These are phyloP conservation scores for Drosera capensis DNA, from an alignment of 148 eudicot genomes.

Conservation along the genomic window DNA sequence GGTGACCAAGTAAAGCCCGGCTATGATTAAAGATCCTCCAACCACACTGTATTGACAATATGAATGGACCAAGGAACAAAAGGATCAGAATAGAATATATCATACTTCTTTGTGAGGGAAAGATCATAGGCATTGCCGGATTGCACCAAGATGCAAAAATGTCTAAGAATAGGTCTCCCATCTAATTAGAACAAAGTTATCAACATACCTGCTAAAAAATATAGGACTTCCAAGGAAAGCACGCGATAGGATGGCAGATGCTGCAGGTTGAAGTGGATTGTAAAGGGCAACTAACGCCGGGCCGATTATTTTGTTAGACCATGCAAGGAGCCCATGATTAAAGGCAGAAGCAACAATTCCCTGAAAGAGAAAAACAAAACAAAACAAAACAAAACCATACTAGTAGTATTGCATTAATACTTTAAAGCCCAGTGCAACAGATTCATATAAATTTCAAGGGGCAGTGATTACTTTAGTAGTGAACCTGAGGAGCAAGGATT, in stretches of 20 bases:
- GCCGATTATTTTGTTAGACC: slow-evolving; percentile 81
- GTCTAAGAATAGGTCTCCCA: neutral
- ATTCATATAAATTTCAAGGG: too few species aligned
- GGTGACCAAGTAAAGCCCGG: slow-evolving; percentile 83
- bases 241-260: slow-evolving; percentile 59
- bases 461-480: too few species aligned
- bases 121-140: neutral
- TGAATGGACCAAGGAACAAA: neutral
- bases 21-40: slow-evolving; percentile 67
- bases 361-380: slow-evolving; percentile 17
- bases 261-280: slow-evolving; percentile 84
- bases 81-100: neutral
- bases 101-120: neutral
- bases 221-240: slow-evolving; percentile 74
- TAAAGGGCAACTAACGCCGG: slow-evolving; percentile 84
- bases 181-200: neutral
- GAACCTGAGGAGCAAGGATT: too few species aligned
- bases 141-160: neutral
- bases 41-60: slow-evolving; percentile 38
- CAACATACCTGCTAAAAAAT: slow-evolving; percentile 66
- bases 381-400: neutral
- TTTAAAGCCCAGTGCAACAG: neutral
- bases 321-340: slow-evolving; percentile 65
- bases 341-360: slow-evolving; percentile 73
- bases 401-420: neutral